Conservation (phyloP, 1,284 basidiomycete genomes). For the Rhodotorula mucilaginosa region DNA sequence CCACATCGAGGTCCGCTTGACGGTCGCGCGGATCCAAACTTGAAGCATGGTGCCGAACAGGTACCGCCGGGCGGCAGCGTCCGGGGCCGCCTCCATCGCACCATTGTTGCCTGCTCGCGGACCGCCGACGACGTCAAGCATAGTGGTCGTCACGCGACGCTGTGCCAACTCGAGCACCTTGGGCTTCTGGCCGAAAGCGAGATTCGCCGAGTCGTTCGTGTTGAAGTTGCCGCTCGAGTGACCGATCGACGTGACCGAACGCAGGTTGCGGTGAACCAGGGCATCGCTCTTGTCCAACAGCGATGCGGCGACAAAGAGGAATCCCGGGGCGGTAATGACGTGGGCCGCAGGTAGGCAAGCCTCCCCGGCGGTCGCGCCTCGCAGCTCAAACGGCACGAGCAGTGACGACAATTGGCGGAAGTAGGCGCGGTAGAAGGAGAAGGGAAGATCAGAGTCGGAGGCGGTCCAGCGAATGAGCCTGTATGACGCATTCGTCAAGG, state of each 20-base stretch:
- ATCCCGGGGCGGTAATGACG: conserved; percentile 53
- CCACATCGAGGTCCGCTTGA: conserved; percentile 54
- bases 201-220: conserved; percentile 54
- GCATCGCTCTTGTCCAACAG: conserved; percentile 46
- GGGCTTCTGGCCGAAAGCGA: conserved; percentile 54
- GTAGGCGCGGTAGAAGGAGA: conserved; percentile 56
- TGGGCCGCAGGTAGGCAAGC: conserved; percentile 44
- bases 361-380: conserved; percentile 6
- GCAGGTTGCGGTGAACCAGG: conserved; percentile 45
- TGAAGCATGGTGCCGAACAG: conserved; percentile 53
- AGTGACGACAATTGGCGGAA: conserved; percentile 54
- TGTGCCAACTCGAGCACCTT: conserved; percentile 56
- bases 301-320: conserved; percentile 46
- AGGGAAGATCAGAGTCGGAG: conserved; percentile 56
- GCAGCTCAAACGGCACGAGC: conserved; percentile 48
- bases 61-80: conserved; percentile 41
- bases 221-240: conserved; percentile 52
- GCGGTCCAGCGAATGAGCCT: conserved; percentile 48
- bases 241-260: conserved; percentile 50
- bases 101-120: conserved; percentile 20
- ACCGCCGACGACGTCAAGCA: conserved; percentile 52
- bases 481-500: background rate
- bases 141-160: conserved; percentile 53
- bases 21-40: conserved; percentile 52
- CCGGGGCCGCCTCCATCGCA: conserved; percentile 11